Evolutionary conservation across 192 early-diverging fungal species (phyloP).

Genomic region (Coemansia sp.): DNA sequence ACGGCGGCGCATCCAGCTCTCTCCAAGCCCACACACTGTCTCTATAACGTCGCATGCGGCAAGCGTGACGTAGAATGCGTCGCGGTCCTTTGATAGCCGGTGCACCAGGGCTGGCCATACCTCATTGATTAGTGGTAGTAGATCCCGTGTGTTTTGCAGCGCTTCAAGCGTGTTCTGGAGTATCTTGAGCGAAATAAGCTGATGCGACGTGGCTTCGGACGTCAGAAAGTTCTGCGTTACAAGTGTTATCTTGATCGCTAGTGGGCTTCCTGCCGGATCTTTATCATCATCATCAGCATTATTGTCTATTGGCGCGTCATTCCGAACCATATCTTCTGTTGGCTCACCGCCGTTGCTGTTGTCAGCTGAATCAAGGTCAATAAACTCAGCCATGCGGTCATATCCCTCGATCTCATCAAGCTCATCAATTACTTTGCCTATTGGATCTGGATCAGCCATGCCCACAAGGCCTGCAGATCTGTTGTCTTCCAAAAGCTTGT

Average conservation of each 20-base stretch:
- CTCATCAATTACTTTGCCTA: conserved; percentile 22
- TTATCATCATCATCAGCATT: conserved; percentile 1
- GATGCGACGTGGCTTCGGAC: conserved; percentile 22
- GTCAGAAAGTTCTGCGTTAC: conserved; percentile 33
- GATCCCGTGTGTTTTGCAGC: conserved; percentile 24
- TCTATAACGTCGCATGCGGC: conserved; percentile 47
- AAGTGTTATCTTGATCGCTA: conserved; percentile 44
- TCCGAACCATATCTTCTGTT: not conserved
- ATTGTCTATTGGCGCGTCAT: not conserved
- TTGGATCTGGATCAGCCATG: conserved; percentile 19
- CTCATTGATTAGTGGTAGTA: conserved; percentile 44
- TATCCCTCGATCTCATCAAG: conserved; percentile 22
- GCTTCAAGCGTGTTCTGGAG: conserved; percentile 32
- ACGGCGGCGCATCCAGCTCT: conserved; percentile 41
- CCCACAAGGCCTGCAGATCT: not conserved
- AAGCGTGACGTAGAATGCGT: conserved; percentile 26
- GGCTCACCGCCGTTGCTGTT: not conserved
- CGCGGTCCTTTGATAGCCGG: conserved; percentile 18
- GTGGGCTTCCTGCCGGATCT: conserved; percentile 18
- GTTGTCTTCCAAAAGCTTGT: not conserved
- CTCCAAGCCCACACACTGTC: conserved; percentile 26
- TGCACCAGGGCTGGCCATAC: conserved; percentile 38
- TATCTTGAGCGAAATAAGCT: conserved; percentile 47
- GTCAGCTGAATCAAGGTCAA: not conserved
- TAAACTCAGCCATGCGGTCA: conserved; percentile 16